Evolutionary conservation across 1,139 yeast genomes (phyloP), one percentile per base, ranked within the genome.

Genomic region (Chernovozyma sophiae-reginae): DNA sequence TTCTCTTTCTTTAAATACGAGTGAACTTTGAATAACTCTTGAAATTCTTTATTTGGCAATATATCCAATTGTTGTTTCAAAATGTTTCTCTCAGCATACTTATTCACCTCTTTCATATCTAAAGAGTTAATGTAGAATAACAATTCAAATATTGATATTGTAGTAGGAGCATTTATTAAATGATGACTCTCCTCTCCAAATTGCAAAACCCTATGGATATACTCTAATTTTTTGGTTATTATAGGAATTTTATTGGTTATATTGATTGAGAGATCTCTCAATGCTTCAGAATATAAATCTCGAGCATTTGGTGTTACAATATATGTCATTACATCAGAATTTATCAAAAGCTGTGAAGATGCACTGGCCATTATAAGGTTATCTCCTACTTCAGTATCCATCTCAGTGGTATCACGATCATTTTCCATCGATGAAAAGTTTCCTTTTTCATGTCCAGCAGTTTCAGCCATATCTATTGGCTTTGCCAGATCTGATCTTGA

Each of bases 191-290:
- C 67, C 33, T 65, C 70, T 42, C 62, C 60, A 49, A 65, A 61
- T 53, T 79, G 87, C 18, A 81, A 52, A 3, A 62, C 51, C 38
- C 79, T 62, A 53, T 82, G 86, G 20, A 81, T 48, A 3, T 66
- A 47, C 51, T 79, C 83, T 35, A 82, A 59, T 45, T 73, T 73
- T 35, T 57, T 48, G 17, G 63, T 45, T 10, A 59, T 53, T 11
- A 47, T 46, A 18, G 68, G 67, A 31, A 71, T 44, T 28, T 51
- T 45, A 3, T 48, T 40, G 59, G 69, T 64, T 2, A 74, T 51
- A 4, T 49, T 45, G n/a, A 62, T 53, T 2, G 72, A 56, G 5
- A 68, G 42, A 3, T 52, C 44, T 1, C 60, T 51, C 35, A 70
- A 56, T 0, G 59, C 53, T 6, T 43, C 43, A 10, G 61, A 52